phyloP scores from a whole-genome alignment of 2,329 filamentous ascomycete genomes.

The Samsoniella hepiali region DNA sequence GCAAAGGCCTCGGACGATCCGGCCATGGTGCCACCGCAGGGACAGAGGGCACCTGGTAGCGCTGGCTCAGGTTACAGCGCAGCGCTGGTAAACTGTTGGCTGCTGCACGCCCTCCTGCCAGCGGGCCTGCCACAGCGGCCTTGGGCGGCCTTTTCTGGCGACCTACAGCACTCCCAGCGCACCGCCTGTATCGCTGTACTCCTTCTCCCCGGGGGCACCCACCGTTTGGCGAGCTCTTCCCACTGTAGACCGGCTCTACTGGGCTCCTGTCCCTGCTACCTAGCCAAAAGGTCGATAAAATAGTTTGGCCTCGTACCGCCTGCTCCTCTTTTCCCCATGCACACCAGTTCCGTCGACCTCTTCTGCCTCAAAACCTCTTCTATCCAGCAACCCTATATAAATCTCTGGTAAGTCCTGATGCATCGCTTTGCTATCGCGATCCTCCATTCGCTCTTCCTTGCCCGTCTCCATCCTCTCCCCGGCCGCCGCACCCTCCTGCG shows the following conservation, averaged over 20 bases:
- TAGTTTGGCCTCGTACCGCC: constrained; percentile 23
- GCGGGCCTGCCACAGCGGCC: background rate
- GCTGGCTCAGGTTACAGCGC: constrained; percentile 3
- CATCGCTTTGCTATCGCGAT: constrained; percentile 37
- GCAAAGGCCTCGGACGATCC: background rate
- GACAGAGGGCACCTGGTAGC: background rate
- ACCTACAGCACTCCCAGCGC: background rate
- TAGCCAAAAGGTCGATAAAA: constrained; percentile 21
- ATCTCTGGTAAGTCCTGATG: constrained; percentile 38
- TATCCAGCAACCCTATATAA: constrained; percentile 24
- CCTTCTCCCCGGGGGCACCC: background rate
- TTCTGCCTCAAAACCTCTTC: constrained; percentile 11
- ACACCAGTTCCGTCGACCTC: constrained; percentile 22
- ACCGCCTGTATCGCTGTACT: background rate
- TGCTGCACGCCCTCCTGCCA: background rate
- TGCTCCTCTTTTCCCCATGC: constrained; percentile 28
- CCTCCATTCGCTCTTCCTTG: constrained; percentile 28
- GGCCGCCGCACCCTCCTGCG: constrained; percentile 1
- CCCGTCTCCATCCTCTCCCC: constrained; percentile 14
- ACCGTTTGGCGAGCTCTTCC: background rate
- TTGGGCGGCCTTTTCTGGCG: background rate
- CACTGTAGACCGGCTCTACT: background rate
- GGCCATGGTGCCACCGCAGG: background rate
- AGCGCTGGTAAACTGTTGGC: background rate
- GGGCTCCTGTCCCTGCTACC: background rate